A percentile compares a stretch with the other conserved stretches of the same genome.
Evolutionary conservation across 805 yeast species (phyloP).

Genomic region (Sungouiella thailandica): DNA sequence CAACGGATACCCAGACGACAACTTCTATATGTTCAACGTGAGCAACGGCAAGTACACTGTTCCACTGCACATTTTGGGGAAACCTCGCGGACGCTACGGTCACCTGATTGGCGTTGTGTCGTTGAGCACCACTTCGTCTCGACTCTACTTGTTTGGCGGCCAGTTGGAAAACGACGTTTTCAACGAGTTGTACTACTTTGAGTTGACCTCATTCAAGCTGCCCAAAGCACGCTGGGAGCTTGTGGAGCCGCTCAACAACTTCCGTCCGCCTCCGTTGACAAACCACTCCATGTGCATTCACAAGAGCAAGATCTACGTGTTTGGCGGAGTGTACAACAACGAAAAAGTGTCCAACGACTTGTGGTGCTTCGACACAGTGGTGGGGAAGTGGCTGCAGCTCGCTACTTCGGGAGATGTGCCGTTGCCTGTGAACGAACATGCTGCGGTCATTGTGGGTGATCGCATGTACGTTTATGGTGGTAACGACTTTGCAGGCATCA

Average conservation of each 20-base stretch:
- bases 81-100: slow-evolving; percentile 93
- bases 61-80: slow-evolving; percentile 41
- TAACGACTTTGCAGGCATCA: slow-evolving; percentile 65
- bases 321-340: slow-evolving; percentile 82
- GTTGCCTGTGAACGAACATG: slow-evolving; percentile 87
- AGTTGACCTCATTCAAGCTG: slow-evolving; percentile 77
- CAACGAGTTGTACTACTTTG: slow-evolving; percentile 82
- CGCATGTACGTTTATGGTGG: slow-evolving; percentile 88
- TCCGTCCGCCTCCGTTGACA: slow-evolving; percentile 75
- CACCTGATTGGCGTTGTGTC: slow-evolving; percentile 81
- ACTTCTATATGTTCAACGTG: slow-evolving; percentile 75
- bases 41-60: slow-evolving; percentile 41
- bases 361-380: slow-evolving; percentile 71
- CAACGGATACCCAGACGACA: slow-evolving; percentile 79
- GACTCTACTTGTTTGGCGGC: slow-evolving; percentile 88
- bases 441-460: slow-evolving; percentile 75
- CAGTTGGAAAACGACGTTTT: slow-evolving; percentile 81
- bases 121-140: slow-evolving; percentile 36
- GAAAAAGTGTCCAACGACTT: slow-evolving; percentile 67
- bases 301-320: slow-evolving; percentile 74
- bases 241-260: slow-evolving; percentile 46
- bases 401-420: slow-evolving; percentile 72
- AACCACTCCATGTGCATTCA: slow-evolving; percentile 86
- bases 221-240: slow-evolving; percentile 83
- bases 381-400: slow-evolving; percentile 65